Evolutionary conservation across 345 rosid genomes (phyloP).

Genomic region (Brassica incana): DNA sequence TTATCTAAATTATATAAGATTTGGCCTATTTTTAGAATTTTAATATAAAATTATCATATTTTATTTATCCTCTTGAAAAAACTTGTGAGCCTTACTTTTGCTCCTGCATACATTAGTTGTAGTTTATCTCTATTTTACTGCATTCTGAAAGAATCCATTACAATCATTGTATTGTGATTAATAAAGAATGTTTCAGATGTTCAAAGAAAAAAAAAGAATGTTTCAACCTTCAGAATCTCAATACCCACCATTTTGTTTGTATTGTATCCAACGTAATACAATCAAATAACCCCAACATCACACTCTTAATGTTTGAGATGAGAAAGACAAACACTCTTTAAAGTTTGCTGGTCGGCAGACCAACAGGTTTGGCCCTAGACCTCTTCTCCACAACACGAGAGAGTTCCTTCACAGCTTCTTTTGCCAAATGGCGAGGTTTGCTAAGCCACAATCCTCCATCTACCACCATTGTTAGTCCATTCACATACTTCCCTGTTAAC

Average conservation of each 20-base stretch:
- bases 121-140: too few relatives aligned
- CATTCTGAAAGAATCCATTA: neutral
- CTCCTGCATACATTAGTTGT: too few relatives aligned
- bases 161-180: too few relatives aligned
- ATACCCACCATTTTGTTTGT: neutral
- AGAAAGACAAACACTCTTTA: neutral
- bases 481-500: conserved; percentile 61
- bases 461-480: conserved; percentile 58
- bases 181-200: too few relatives aligned
- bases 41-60: too few relatives aligned
- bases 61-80: too few relatives aligned
- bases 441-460: conserved; percentile 73
- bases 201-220: too few relatives aligned
- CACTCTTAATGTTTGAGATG: neutral
- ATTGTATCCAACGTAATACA: neutral
- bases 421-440: conserved; percentile 53
- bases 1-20: too few relatives aligned
- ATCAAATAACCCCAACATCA: conserved; percentile 2
- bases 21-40: too few relatives aligned
- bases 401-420: conserved; percentile 61
- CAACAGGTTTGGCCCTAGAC: conserved; percentile 57
- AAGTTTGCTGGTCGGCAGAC: conserved; percentile 62
- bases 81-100: too few relatives aligned
- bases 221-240: neutral
- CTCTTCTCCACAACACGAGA: conserved; percentile 66